Base-by-base conservation (phyloP, 2,329 filamentous ascomycete species). In the Phoma sp. region DNA sequence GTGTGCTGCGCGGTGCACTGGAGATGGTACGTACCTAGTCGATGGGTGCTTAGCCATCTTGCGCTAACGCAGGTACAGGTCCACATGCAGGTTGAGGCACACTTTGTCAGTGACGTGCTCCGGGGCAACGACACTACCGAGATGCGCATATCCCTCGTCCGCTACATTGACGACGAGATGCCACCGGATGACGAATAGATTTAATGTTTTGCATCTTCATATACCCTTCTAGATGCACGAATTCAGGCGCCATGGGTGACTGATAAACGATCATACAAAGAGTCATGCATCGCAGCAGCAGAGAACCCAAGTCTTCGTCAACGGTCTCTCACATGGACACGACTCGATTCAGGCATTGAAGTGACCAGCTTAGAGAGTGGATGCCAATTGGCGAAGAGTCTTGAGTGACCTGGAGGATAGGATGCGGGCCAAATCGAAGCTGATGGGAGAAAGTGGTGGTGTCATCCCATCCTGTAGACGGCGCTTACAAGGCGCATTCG, bases 41-140 rank as follows among this genome's bases (percentile, higher is more conserved):
- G 5, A 24, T 23, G 14, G 9, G 13, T 25, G n/a, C 27, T 13
- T 27, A 33, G 35, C 10, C 23, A 10, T 36, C n/a, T 18, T 32
- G 42, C 39, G 44, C 54, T 51, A 57, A 57, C 36, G 48, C 44
- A 55, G 41, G 52, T 35, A 47, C 64, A 87, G 86, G 86, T 89
- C 22, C 93, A 98, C 83, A 96, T 98, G 91, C 95, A 98, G 76
- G 92, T 98, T 4, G 93, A 99, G 73, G 91, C 91, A 41, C 93
- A 96, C 72, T 99, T 98, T 73, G 89, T 96, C 69, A 97, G 91
- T 74, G 95, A 99, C 74, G 84, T 96, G 29, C 80, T 99, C 56
- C 86, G 92, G 52, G 95, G 95, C 3, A 93, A 97, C 69, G 95
- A 99, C 73, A 93, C 90, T 14, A 99, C 95, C 1, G 95, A 99